These are phyloP conservation scores for Wallacemonas sp. DNA, from an alignment of 208 protist species.

Conservation along the genomic window DNA sequence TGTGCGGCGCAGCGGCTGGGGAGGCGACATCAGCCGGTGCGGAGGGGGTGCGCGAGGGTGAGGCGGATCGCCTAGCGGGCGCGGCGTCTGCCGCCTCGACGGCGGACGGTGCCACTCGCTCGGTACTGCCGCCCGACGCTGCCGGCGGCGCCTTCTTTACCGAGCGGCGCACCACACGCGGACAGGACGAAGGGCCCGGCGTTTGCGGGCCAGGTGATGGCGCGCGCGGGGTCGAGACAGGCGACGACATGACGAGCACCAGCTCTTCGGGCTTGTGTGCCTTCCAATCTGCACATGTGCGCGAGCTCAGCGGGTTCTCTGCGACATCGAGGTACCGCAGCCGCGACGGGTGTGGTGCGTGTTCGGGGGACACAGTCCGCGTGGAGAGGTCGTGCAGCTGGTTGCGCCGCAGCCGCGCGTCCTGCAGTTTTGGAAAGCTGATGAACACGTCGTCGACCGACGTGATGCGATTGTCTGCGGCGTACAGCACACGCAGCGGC, in stretches of 20 bases:
- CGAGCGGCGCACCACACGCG: neutral
- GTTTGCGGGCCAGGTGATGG: no score
- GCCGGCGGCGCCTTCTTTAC: slow-evolving; percentile 6
- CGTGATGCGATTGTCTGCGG: slow-evolving; percentile 39
- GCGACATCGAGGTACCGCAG: slow-evolving; percentile 1
- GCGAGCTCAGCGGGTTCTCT: slow-evolving; percentile 1
- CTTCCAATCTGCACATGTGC: neutral
- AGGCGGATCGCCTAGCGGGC: no score
- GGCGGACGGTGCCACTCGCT: no score
- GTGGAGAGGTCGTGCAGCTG: neutral
- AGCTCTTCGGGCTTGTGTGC: neutral
- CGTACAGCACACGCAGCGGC: slow-evolving; percentile 42
- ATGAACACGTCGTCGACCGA: slow-evolving; percentile 16
- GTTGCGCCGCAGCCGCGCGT: slow-evolving; percentile 33
- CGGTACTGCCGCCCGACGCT: no score
- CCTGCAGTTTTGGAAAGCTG: slow-evolving; percentile 36
- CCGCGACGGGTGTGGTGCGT: neutral
- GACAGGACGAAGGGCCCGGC: no score
- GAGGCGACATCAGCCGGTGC: no score
- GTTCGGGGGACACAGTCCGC: neutral
- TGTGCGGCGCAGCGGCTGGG: no score
- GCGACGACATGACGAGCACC: slow-evolving; percentile 3
- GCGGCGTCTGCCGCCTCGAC: no score
- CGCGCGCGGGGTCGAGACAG: neutral
- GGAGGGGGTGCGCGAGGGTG: no score